phyloP scores from a whole-genome alignment of 2,329 filamentous ascomycete species.

The Ophiostoma tasmaniense region DNA sequence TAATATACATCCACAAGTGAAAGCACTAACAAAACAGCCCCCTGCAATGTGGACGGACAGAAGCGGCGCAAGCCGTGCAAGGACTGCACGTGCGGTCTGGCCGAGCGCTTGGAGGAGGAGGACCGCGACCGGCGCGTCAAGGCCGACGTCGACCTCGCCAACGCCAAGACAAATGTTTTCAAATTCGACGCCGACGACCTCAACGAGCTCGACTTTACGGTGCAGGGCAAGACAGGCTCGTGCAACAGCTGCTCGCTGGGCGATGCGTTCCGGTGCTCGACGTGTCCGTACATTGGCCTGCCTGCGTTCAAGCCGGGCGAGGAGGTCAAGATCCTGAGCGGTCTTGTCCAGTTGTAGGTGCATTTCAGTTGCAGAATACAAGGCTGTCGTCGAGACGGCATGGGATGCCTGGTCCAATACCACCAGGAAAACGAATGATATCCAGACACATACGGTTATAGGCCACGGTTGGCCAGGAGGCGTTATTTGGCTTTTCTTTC shows the following conservation, averaged over 20 bases:
- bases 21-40: slow-evolving; percentile 40
- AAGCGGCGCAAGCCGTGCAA: slow-evolving; percentile 89
- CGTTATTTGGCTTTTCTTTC: background rate
- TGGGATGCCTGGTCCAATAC: background rate
- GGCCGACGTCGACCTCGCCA: slow-evolving; percentile 23
- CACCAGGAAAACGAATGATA: slow-evolving; percentile 5
- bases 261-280: slow-evolving; percentile 73
- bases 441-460: slow-evolving; percentile 3
- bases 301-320: slow-evolving; percentile 96
- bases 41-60: slow-evolving; percentile 78
- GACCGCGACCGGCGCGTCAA: slow-evolving; percentile 42
- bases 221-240: slow-evolving; percentile 91
- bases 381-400: too few relatives aligned
- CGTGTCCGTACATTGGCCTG: slow-evolving; percentile 75
- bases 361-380: too few relatives aligned
- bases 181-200: slow-evolving; percentile 72
- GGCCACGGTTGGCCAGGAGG: slow-evolving; percentile 2
- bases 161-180: slow-evolving; percentile 35
- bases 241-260: slow-evolving; percentile 84
- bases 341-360: slow-evolving; percentile 71
- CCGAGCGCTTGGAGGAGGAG: slow-evolving; percentile 76
- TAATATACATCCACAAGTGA: too few relatives aligned
- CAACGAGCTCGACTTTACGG: slow-evolving; percentile 88
- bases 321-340: slow-evolving; percentile 80
- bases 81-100: slow-evolving; percentile 92